Conservation (phyloP, 495 filamentous ascomycete genomes). For the Tuber microsphaerosporum region DNA sequence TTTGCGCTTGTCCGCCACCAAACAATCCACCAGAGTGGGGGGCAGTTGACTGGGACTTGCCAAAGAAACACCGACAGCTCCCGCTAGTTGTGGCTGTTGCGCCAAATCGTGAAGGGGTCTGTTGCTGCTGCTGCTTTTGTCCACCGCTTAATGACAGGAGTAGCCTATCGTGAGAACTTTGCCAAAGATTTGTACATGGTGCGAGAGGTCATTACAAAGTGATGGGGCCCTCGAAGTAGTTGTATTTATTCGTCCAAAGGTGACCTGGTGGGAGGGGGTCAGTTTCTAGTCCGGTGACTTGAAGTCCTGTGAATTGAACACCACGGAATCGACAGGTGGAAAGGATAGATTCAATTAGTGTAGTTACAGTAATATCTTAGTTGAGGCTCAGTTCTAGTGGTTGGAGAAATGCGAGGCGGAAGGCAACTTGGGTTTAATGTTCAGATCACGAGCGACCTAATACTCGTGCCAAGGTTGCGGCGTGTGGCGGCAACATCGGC, state of each 20-base stretch:
- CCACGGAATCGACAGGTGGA: not conserved
- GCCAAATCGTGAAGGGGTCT: conserved; percentile 20
- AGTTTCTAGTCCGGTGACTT: not conserved
- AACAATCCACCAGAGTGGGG: conserved; percentile 21
- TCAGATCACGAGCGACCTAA: too few relatives aligned
- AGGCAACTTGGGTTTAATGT: too few relatives aligned
- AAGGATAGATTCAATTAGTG: not conserved
- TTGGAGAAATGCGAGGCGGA: not conserved
- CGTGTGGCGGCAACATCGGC: too few relatives aligned
- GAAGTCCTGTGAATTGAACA: not conserved
- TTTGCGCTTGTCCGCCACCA: conserved; percentile 8
- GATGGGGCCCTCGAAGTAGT: conserved; percentile 19
- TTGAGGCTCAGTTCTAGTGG: not conserved
- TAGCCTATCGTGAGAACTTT: not conserved
- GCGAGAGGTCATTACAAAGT: conserved; percentile 23
- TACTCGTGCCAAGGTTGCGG: too few relatives aligned
- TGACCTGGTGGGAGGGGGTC: conserved; percentile 25
- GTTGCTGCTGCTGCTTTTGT: conserved; percentile 12
- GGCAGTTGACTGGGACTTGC: conserved; percentile 6
- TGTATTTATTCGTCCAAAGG: conserved; percentile 21
- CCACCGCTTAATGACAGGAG: not conserved
- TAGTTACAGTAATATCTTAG: not conserved
- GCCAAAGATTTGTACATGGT: not conserved
- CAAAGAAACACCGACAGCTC: conserved; percentile 21
- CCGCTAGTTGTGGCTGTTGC: conserved; percentile 13